Percentiles rank a stretch among this genome's conserved stretches.
These are phyloP conservation scores for Dioscorea zingiberensis DNA, from an alignment of 106 monocot genomes.

Conservation along the genomic window DNA sequence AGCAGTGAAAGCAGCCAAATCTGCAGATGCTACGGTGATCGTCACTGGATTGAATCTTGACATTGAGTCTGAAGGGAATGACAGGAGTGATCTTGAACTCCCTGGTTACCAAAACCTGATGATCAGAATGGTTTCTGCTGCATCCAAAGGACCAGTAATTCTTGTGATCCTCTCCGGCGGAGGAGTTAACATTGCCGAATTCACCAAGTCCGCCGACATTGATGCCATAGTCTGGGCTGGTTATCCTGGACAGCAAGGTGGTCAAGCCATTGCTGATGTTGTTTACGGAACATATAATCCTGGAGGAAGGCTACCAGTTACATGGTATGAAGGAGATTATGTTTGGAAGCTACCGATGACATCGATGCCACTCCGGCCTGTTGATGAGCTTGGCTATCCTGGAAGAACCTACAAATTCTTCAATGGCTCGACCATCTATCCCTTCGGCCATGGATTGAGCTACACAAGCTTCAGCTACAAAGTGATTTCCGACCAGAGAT, in stretches of 20 bases:
- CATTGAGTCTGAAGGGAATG: constrained; percentile 20
- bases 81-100: constrained; percentile 22
- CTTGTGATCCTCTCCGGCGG: constrained; percentile 29
- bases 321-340: constrained; percentile 29
- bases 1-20: constrained; percentile 10
- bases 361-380: constrained; percentile 23
- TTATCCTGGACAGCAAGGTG: constrained; percentile 40
- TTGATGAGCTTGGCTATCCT: constrained; percentile 23
- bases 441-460: constrained; percentile 41
- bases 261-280: constrained; percentile 36
- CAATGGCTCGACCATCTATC: constrained; percentile 23
- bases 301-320: constrained; percentile 39
- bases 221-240: constrained; percentile 39
- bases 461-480: constrained; percentile 36
- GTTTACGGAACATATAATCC: constrained; percentile 36
- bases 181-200: constrained; percentile 10
- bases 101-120: constrained; percentile 23
- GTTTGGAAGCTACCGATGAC: constrained; percentile 23
- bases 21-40: constrained; percentile 25
- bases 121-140: constrained; percentile 19
- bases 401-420: constrained; percentile 51
- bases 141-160: constrained; percentile 26
- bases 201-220: constrained; percentile 13
- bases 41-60: constrained; percentile 12
- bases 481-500: background rate